Conservation (phyloP, 2,329 filamentous ascomycete species). For the Microthyrium microscopicum region DNA sequence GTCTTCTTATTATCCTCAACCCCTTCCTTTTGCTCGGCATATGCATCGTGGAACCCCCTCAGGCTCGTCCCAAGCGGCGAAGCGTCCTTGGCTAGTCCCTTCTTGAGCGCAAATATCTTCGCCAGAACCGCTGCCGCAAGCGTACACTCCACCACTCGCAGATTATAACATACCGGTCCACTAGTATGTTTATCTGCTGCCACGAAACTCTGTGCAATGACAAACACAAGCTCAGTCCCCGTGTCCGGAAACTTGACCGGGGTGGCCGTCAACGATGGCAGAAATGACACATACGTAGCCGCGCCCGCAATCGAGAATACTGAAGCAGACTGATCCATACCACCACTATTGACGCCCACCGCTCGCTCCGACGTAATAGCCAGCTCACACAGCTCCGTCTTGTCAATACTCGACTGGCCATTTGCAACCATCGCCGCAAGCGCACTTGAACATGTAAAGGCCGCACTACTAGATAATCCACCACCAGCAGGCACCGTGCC, state of each 20-base stretch:
- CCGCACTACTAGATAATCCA: constrained; percentile 83
- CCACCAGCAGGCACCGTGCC: constrained; percentile 85
- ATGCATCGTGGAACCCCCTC: constrained; percentile 70
- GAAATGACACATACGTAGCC: constrained; percentile 80
- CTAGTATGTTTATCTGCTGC: constrained; percentile 93
- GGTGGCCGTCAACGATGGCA: constrained; percentile 58
- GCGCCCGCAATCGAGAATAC: constrained; percentile 78
- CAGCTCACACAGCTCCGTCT: constrained; percentile 80
- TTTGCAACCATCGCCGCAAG: constrained; percentile 79
- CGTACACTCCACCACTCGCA: constrained; percentile 89
- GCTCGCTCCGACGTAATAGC: constrained; percentile 88
- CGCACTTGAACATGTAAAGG: constrained; percentile 80
- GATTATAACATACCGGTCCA: constrained; percentile 86
- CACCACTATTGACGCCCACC: constrained; percentile 90
- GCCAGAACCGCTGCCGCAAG: constrained; percentile 60
- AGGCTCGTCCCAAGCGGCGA: constrained; percentile 71
- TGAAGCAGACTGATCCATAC: constrained; percentile 95
- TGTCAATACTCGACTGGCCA: constrained; percentile 60
- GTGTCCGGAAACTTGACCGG: constrained; percentile 72
- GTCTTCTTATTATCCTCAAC: constrained; percentile 32
- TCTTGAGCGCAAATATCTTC: constrained; percentile 40
- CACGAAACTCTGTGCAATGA: constrained; percentile 89
- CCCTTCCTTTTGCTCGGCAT: constrained; percentile 42
- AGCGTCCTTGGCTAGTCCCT: constrained; percentile 54
- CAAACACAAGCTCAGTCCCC: constrained; percentile 68